Percentiles rank a stretch among this genome's conserved stretches.
Conservation (phyloP, 768 basidiomycete genomes). For the Asterophora parasitica region DNA sequence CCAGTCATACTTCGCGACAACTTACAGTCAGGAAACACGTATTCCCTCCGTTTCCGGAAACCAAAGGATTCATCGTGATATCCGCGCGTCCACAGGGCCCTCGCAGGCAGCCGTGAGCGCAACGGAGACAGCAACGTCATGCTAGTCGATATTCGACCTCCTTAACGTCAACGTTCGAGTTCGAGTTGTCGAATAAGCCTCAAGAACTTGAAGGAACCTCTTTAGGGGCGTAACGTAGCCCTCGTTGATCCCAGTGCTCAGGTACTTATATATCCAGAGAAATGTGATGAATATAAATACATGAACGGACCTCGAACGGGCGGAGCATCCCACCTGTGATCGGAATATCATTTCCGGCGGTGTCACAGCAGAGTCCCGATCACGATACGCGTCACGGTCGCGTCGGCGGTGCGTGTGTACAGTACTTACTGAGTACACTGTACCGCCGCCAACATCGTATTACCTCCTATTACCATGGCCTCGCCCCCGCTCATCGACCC, state of each 20-base stretch:
- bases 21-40: constrained; percentile 71
- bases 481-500: no score
- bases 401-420: no score
- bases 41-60: constrained; percentile 59
- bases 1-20: constrained; percentile 8
- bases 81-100: constrained; percentile 14
- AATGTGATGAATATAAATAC: neutral
- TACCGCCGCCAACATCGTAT: no score
- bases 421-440: no score
- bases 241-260: neutral
- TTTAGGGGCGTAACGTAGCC: neutral
- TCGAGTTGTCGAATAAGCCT: neutral
- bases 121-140: neutral
- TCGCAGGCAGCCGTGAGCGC: neutral
- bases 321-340: constrained; percentile 1
- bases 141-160: neutral
- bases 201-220: neutral
- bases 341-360: no score
- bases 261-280: neutral
- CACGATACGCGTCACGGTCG: no score
- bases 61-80: constrained; percentile 85
- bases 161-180: neutral
- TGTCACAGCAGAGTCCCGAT: no score
- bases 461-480: no score
- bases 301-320: constrained; percentile 2